Percentiles rank a stretch among this genome's conserved stretches.
Conservation (phyloP, 805 yeast species). For the Lipomyces sp. region DNA sequence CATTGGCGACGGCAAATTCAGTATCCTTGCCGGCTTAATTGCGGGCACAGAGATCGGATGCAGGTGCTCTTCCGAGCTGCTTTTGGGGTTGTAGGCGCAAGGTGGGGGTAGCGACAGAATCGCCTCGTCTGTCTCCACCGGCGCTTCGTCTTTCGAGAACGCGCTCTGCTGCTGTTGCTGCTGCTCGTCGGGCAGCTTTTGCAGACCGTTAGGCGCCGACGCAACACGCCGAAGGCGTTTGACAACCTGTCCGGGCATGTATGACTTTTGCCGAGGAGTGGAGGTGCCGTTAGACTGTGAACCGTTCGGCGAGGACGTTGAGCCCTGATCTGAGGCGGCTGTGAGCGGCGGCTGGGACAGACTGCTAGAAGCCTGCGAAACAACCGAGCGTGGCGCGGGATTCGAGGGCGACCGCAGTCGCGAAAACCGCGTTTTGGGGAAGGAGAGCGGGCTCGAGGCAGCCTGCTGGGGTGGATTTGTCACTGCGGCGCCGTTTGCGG, state of each 20-base stretch:
- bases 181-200: constrained; percentile 31
- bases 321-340: constrained; percentile 2
- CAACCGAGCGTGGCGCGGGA: constrained; percentile 1
- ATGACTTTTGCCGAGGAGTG: constrained; percentile 18
- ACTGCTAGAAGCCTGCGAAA: constrained; percentile 5
- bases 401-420: background rate
- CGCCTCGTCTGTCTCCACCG: constrained; percentile 4
- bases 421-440: background rate
- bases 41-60: constrained; percentile 15
- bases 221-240: constrained; percentile 64
- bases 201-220: constrained; percentile 71
- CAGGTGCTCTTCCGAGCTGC: too few relatives aligned
- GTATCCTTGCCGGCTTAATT: background rate
- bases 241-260: constrained; percentile 27
- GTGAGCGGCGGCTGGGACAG: constrained; percentile 1
- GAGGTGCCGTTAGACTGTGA: background rate
- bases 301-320: constrained; percentile 10
- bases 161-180: constrained; percentile 7
- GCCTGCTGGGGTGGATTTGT: too few relatives aligned
- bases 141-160: constrained; percentile 1
- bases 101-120: background rate
- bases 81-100: too few relatives aligned
- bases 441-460: too few relatives aligned
- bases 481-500: too few relatives aligned
- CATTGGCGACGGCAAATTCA: constrained; percentile 8